These are phyloP conservation scores for Suillus brevipes DNA, from an alignment of 768 basidiomycete species.

Conservation along the genomic window DNA sequence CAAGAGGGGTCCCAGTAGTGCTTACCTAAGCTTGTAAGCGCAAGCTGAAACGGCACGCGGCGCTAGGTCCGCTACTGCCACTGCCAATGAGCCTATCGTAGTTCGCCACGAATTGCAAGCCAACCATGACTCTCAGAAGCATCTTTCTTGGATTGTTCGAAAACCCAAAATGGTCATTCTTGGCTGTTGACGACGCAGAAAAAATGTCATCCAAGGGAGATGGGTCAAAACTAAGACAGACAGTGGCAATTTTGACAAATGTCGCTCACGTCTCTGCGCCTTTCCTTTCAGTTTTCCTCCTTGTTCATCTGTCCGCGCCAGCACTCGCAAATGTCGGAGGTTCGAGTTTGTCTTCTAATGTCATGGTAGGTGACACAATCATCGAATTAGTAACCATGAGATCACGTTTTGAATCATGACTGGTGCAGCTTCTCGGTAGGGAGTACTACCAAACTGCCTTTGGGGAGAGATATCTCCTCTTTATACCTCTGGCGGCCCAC, in stretches of 20 bases:
- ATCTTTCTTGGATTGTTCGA: background rate
- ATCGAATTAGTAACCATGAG: background rate
- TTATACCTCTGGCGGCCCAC: conserved; percentile 68
- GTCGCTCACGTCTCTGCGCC: conserved; percentile 70
- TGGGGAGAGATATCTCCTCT: conserved; percentile 67
- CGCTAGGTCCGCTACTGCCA: too few relatives aligned
- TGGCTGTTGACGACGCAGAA: background rate
- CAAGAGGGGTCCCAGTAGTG: too few relatives aligned
- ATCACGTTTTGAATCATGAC: background rate
- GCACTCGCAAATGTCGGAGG: conserved; percentile 71
- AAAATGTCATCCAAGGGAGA: background rate
- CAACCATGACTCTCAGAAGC: background rate
- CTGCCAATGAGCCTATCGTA: too few relatives aligned
- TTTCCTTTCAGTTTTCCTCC: conserved; percentile 72
- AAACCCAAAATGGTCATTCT: background rate
- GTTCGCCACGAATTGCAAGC: background rate
- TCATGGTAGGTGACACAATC: conserved; percentile 56
- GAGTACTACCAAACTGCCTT: conserved; percentile 82
- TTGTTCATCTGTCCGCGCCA: conserved; percentile 79
- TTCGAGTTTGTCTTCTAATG: conserved; percentile 62
- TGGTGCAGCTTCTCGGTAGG: conserved; percentile 66
- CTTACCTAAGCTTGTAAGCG: too few relatives aligned
- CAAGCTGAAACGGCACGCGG: too few relatives aligned
- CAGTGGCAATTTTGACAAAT: conserved; percentile 45
- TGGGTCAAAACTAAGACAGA: conserved; percentile 1